phyloP scores from a whole-genome alignment of 2,329 filamentous ascomycete species.

The Grosmannia serpens region DNA sequence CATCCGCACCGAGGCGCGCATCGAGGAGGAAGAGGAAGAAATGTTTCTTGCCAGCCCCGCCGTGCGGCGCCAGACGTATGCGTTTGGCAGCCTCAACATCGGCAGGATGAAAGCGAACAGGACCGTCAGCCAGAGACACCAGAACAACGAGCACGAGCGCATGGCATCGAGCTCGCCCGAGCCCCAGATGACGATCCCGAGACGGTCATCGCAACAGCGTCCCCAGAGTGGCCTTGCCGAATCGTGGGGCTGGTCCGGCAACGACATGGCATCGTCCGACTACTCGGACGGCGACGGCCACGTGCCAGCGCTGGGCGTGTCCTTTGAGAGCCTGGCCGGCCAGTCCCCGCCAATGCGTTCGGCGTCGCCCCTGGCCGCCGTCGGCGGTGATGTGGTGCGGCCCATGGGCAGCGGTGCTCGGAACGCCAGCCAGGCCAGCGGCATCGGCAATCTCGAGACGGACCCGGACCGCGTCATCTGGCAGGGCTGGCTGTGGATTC shows the following conservation, averaged over 20 bases:
- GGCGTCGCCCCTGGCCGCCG: neutral
- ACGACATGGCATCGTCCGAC: slow-evolving; percentile 70
- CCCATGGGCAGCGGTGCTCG: neutral
- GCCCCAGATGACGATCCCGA: slow-evolving; percentile 28
- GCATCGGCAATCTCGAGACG: slow-evolving; percentile 32
- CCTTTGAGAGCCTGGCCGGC: slow-evolving; percentile 37
- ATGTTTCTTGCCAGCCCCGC: slow-evolving; percentile 61
- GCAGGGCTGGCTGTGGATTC: slow-evolving; percentile 79
- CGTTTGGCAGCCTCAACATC: slow-evolving; percentile 8
- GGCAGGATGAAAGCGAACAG: neutral
- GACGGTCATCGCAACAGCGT: slow-evolving; percentile 43
- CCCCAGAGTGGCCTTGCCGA: slow-evolving; percentile 31
- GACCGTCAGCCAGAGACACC: neutral
- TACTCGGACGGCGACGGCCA: slow-evolving; percentile 60
- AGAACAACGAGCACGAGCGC: slow-evolving; percentile 25
- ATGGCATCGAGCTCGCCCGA: slow-evolving; percentile 51
- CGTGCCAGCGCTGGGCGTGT: slow-evolving; percentile 31
- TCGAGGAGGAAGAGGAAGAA: slow-evolving; percentile 82
- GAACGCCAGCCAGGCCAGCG: slow-evolving; percentile 54
- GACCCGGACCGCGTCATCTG: slow-evolving; percentile 86
- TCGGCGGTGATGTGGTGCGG: neutral
- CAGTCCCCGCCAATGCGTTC: slow-evolving; percentile 20
- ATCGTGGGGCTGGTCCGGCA: slow-evolving; percentile 49
- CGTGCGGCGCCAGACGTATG: slow-evolving; percentile 35
- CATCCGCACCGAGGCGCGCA: slow-evolving; percentile 67